Evolutionary conservation across 2,329 filamentous ascomycete genomes (phyloP), one percentile per base, ranked within the genome.

Genomic region (Cladosporium sp.): DNA sequence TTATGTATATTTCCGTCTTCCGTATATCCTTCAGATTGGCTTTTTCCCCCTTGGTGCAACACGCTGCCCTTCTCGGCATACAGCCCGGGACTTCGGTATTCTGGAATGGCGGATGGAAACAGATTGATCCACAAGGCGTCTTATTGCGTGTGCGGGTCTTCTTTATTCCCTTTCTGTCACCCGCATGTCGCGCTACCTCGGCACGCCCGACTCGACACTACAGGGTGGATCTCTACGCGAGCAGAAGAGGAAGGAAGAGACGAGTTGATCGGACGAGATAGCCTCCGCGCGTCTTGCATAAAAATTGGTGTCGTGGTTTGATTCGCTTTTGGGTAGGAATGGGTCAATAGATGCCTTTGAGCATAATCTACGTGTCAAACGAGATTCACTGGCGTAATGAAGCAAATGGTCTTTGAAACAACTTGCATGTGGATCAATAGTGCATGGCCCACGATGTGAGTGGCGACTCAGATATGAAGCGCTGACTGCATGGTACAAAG

Each of bases 51-150:
- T n/a, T 19, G 11, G 17, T 40, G 15, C 30, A 34, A 34, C 30
- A 12, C 30, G 8, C 4, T 12, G 30, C 30, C 30, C 30, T 34
- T 34, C 11, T 12, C 30, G 30, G 30, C 30, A 34, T 12, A 34
- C 30, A 12, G 8, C 30, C 43, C 43, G 43, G 43, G 15, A 11
- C 17, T 47, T 28, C 25, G 22, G 43, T 47, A n/a, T 51, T 51
- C 49, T 51, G 49, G 49, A 51, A 51, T 39, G 36, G 49, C 15
- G 22, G 49, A 51, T 51, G 17, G 49, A 51, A 51, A 15, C 7
- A 19, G 34, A 30, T 14, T 20, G 28, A 34, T 36, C 28, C 36
- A 50, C 47, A 50, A 14, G 28, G 30, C 17, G 28, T 37, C n/a
- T 36, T 19, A 15, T 28, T 37, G 36, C 37, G 34, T 34, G 36